phyloP scores from a whole-genome alignment of 2,329 filamentous ascomycete genomes.

The Monilinia polystroma region DNA sequence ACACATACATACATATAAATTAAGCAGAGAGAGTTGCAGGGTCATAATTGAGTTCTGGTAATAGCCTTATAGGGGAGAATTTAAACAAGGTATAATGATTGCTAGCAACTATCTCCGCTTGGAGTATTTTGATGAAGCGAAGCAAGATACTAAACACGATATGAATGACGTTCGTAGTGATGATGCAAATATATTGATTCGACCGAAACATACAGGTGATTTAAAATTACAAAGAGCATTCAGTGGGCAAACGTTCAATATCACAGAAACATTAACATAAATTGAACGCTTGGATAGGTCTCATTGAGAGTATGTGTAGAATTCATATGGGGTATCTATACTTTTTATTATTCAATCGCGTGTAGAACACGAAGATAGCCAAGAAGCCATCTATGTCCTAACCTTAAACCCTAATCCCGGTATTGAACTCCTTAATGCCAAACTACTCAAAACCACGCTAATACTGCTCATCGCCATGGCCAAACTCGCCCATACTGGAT shows the following conservation, averaged over 20 bases:
- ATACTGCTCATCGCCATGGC: constrained; percentile 93
- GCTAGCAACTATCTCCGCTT: too few species aligned
- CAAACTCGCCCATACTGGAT: constrained; percentile 82
- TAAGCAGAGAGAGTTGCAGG: too few species aligned
- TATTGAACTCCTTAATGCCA: constrained; percentile 57
- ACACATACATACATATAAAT: too few species aligned
- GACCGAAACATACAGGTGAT: too few species aligned
- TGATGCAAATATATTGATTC: too few species aligned
- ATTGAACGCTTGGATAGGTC: background rate
- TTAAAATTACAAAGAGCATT: too few species aligned
- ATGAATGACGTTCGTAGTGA: too few species aligned
- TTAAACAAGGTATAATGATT: too few species aligned
- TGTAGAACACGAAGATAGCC: background rate
- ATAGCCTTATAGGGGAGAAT: too few species aligned
- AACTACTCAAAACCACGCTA: constrained; percentile 80
- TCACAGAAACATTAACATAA: background rate
- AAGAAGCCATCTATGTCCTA: background rate
- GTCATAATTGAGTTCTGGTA: too few species aligned
- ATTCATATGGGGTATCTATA: background rate
- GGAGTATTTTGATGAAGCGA: too few species aligned
- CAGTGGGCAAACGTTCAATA: background rate
- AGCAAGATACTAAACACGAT: too few species aligned
- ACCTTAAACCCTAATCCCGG: constrained; percentile 42
- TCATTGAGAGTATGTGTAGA: background rate
- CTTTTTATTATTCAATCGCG: background rate